Evolutionary conservation across 768 basidiomycete genomes (phyloP).

Genomic region (Mycena filopes): DNA sequence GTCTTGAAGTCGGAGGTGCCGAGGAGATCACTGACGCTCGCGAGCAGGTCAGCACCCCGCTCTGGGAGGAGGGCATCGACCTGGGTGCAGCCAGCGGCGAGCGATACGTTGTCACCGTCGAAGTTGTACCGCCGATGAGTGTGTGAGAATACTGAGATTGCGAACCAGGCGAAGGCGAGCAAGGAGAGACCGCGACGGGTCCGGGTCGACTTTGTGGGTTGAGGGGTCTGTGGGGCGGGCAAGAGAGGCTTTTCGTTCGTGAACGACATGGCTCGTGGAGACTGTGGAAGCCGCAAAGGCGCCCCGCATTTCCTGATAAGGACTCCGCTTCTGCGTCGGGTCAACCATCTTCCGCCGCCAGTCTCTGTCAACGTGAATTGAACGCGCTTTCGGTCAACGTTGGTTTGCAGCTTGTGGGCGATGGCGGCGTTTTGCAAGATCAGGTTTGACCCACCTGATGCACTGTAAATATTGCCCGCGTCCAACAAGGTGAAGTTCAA

Average conservation of each 20-base stretch:
- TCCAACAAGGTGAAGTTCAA: too few species aligned
- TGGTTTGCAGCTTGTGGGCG: too few species aligned
- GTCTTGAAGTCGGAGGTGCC: constrained; percentile 37
- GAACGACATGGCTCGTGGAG: constrained; percentile 2
- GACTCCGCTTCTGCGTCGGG: too few species aligned
- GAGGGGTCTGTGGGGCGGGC: not conserved
- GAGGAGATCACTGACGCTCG: constrained; percentile 23
- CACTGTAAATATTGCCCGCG: too few species aligned
- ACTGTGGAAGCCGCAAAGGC: too few species aligned
- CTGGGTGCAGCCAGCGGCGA: constrained; percentile 23
- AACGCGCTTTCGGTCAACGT: too few species aligned
- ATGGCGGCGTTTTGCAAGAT: too few species aligned
- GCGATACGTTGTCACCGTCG: too few species aligned
- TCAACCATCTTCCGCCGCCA: too few species aligned
- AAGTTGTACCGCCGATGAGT: not conserved
- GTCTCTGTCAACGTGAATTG: too few species aligned
- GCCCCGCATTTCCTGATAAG: too few species aligned
- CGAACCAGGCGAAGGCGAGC: not conserved
- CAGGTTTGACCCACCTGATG: too few species aligned
- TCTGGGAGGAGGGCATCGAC: constrained; percentile 18
- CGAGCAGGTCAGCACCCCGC: constrained; percentile 12
- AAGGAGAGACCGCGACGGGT: not conserved
- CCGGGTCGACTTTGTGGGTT: not conserved
- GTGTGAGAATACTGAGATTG: not conserved
- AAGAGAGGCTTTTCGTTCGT: not conserved